Evolutionary conservation across 257 asterid genomes (phyloP).

Genomic region (Solanum sejunctum): DNA sequence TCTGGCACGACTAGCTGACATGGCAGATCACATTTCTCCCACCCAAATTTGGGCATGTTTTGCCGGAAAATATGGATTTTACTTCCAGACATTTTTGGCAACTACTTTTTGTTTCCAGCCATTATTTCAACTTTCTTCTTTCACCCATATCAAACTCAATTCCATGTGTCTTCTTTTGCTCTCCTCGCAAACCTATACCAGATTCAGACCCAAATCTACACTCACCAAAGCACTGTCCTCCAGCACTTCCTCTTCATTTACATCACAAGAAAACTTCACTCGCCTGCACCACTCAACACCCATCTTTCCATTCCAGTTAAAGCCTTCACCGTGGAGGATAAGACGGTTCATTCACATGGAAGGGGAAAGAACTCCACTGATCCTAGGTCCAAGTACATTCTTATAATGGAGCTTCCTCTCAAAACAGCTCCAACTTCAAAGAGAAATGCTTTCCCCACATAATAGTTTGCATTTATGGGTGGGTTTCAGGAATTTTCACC

Average conservation of each 20-base stretch:
- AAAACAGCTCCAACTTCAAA: slow-evolving; percentile 37
- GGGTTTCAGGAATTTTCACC: slow-evolving; percentile 18
- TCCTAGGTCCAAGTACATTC: slow-evolving; percentile 52
- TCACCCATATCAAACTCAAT: background rate
- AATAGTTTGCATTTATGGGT: slow-evolving; percentile 21
- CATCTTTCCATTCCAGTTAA: slow-evolving; percentile 42
- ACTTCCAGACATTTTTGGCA: background rate
- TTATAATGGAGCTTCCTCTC: slow-evolving; percentile 37
- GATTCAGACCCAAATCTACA: background rate
- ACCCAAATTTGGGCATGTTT: background rate
- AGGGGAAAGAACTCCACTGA: slow-evolving; percentile 53
- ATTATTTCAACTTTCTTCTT: background rate
- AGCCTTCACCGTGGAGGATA: slow-evolving; percentile 51
- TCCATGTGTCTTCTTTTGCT: background rate
- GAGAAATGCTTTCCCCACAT: slow-evolving; percentile 16
- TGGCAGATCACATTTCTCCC: background rate
- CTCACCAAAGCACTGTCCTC: background rate
- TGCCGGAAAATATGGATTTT: background rate
- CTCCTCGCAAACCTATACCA: background rate
- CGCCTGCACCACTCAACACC: slow-evolving; percentile 8
- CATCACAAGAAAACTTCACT: background rate
- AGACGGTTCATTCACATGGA: slow-evolving; percentile 52
- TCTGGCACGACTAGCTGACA: background rate
- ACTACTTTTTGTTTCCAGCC: background rate
- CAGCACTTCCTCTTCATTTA: background rate